A percentile compares a stretch with the other conserved stretches of the same genome.
Conservation (phyloP, 2,329 filamentous ascomycete genomes). For the Diatrype stigma region DNA sequence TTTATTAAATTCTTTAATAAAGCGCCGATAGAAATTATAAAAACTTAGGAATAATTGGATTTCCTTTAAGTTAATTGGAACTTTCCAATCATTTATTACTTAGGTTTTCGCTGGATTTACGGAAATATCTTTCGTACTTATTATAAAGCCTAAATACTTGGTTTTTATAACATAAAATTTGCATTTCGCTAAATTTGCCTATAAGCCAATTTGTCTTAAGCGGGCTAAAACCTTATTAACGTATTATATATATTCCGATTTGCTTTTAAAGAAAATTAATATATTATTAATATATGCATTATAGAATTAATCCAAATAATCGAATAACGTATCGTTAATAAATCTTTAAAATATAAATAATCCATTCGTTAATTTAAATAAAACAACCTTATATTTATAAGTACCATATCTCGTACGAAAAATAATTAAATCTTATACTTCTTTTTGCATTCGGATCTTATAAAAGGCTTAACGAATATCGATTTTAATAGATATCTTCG, state of each 20-base stretch:
- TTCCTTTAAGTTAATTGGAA: neutral
- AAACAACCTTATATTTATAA: no score
- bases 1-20: conserved; percentile 1
- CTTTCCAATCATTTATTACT: conserved; percentile 1
- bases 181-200: neutral
- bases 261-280: no score
- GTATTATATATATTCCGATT: conserved; percentile 1
- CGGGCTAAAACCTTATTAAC: neutral
- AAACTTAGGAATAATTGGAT: conserved; percentile 1
- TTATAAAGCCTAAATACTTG: no score
- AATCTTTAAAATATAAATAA: no score
- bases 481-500: no score
- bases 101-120: neutral
- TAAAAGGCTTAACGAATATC: neutral
- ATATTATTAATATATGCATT: no score
- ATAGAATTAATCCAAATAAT: no score
- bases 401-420: no score
- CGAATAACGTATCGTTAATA: no score
- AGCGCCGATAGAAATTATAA: conserved; percentile 3
- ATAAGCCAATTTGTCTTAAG: neutral
- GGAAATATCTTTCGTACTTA: neutral
- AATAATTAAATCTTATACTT: neutral
- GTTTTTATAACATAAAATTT: neutral
- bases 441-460: neutral
- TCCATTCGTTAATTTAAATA: no score